Evolutionary conservation across 1,284 basidiomycete species (phyloP), one percentile per base, ranked within the genome.

Genomic region (Agaricales sp.): DNA sequence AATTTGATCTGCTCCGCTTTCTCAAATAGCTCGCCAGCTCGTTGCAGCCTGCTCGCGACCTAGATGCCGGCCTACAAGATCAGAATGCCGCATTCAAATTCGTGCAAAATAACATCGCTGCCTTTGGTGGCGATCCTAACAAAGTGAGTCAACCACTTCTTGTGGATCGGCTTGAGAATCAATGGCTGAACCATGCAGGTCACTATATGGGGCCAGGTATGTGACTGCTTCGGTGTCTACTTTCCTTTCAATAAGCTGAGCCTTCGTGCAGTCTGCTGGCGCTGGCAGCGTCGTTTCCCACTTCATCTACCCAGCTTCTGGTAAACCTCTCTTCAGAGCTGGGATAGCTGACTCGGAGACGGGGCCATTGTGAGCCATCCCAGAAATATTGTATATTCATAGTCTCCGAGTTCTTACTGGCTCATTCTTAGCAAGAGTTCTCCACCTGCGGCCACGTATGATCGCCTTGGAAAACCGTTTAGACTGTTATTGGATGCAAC

Each of bases 101-200:
- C 62, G 57, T 86, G 2, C 75, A 80, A 51, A 58, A 77, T 11
- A 82, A 86, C 52, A 75, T 87, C 24, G 67, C 64, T 0, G 64
- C 64, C 0, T 86, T 87, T 56, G 82, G 82, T 2, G 84, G 84
- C 0, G 78, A 85, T 59, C 70, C 75, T 14, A 54, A 59, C 37
- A 80, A 80, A 64, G 78, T 77, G 51, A 19, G 52, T 46, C 18
- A 48, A 13, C 26, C 43, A 35, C n/a, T 19, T 49, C 4, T 8
- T 46, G 8, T 11, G 49, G 38, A 22, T 48, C 26, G 23, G 45
- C 41, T 37, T 11, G 30, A 35, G n/a, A n/a, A n/a, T n/a, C n/a
- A n/a, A n/a, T n/a, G n/a, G n/a, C n/a, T n/a, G 30, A 35, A 11
- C n/a, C 30, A 35, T 13, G 19, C 48, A 80, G 77, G 74, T 79